Conservation (phyloP, 2,329 filamentous ascomycete genomes). For the Exophiala sideris region DNA sequence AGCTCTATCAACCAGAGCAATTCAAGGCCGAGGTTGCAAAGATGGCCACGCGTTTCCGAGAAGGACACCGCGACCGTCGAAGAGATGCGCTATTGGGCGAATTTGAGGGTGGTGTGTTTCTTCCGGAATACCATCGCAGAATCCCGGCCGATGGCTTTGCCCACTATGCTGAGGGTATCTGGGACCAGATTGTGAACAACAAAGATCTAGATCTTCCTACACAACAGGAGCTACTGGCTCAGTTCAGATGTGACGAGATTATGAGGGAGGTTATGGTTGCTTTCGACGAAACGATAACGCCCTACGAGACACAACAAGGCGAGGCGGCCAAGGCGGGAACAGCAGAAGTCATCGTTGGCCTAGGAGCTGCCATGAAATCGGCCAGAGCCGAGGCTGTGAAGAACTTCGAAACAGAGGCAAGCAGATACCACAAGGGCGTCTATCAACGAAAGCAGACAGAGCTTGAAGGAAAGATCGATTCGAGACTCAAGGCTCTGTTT, state of each 20-base stretch:
- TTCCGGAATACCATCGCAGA: conserved; percentile 90
- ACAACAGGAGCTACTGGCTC: conserved; percentile 91
- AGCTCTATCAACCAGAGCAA: conserved; percentile 90
- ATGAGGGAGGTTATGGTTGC: conserved; percentile 77
- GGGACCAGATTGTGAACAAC: conserved; percentile 98
- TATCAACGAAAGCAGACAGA: conserved; percentile 82
- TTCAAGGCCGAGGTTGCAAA: conserved; percentile 78
- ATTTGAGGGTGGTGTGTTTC: conserved; percentile 74
- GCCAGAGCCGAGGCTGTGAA: conserved; percentile 71
- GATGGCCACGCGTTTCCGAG: conserved; percentile 75
- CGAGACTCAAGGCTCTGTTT: conserved; percentile 82
- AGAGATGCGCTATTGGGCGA: conserved; percentile 60
- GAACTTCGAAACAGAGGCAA: conserved; percentile 85
- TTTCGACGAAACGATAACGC: conserved; percentile 78
- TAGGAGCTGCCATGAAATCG: conserved; percentile 69
- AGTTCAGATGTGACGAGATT: conserved; percentile 98
- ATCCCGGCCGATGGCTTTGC: conserved; percentile 98
- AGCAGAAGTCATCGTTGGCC: conserved; percentile 66
- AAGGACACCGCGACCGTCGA: conserved; percentile 71
- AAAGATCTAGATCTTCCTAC: conserved; percentile 96
- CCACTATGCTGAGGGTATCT: conserved; percentile 86
- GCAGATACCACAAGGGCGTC: conserved; percentile 94
- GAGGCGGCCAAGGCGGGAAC: conserved; percentile 71
- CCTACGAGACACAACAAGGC: conserved; percentile 81
- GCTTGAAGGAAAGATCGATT: conserved; percentile 80